Evolutionary conservation across 1,139 yeast genomes (phyloP).

Genomic region (Blastobotrys aristatus): DNA sequence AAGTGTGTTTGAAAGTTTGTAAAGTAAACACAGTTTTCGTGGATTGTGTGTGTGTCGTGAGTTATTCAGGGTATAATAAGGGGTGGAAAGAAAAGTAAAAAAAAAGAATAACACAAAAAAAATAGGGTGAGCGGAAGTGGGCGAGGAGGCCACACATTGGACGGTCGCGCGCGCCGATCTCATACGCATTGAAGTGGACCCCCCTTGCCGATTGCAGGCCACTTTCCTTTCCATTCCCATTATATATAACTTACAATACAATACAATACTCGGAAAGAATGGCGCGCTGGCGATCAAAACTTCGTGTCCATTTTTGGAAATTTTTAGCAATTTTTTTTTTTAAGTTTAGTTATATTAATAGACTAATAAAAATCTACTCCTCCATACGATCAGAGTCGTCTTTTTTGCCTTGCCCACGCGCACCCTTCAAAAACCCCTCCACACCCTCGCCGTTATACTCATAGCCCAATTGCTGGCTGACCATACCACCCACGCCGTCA

Average conservation of each 20-base stretch:
- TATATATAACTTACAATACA: neutral
- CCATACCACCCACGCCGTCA: constrained; percentile 49
- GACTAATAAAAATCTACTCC: neutral
- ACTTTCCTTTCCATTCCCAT: neutral
- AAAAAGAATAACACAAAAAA: neutral
- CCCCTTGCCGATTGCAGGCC: too few relatives aligned
- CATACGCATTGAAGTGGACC: too few relatives aligned
- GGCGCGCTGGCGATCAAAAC: neutral
- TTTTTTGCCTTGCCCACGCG: constrained; percentile 35
- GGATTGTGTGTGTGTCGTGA: too few relatives aligned
- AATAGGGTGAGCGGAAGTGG: neutral
- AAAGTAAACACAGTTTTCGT: too few relatives aligned
- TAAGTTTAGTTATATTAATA: neutral
- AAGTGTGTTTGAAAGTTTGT: too few relatives aligned
- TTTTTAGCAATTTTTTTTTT: too few relatives aligned
- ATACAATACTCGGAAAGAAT: too few relatives aligned
- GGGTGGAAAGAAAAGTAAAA: neutral
- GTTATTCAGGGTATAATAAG: too few relatives aligned
- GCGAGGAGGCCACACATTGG: neutral
- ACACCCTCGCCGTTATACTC: constrained; percentile 58
- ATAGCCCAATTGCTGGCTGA: constrained; percentile 49
- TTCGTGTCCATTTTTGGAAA: too few relatives aligned
- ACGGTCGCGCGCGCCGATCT: neutral
- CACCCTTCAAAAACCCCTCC: constrained; percentile 47
- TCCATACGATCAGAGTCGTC: constrained; percentile 12